Evolutionary conservation across 306 rosid species (phyloP).

Genomic region (Trifolium subterraneum): DNA sequence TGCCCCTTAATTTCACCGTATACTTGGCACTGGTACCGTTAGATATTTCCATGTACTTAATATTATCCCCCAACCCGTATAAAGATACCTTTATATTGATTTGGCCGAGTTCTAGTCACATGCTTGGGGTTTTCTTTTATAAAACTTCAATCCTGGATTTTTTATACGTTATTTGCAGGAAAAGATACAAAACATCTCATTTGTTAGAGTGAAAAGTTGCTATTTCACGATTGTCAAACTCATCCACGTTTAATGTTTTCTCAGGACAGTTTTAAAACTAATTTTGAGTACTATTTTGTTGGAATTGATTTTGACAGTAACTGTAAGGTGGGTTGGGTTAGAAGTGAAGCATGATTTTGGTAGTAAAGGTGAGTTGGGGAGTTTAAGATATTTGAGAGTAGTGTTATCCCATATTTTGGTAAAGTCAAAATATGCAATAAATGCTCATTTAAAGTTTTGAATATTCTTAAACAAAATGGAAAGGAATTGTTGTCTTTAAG

Average conservation of each 20-base stretch:
- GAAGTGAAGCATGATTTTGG: neutral
- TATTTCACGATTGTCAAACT: too few relatives aligned
- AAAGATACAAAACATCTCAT: slow-evolving; percentile 1
- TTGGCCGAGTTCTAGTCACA: slow-evolving; percentile 23
- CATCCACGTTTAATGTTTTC: neutral
- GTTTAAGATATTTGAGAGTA: neutral
- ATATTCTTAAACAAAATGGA: too few relatives aligned
- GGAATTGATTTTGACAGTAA: neutral
- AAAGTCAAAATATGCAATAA: too few relatives aligned
- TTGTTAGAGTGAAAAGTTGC: neutral
- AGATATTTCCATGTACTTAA: slow-evolving; percentile 25
- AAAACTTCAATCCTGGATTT: slow-evolving; percentile 21
- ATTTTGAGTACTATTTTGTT: neutral
- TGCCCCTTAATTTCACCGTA: slow-evolving; percentile 29
- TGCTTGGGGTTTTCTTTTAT: slow-evolving; percentile 16
- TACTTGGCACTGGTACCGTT: slow-evolving; percentile 23
- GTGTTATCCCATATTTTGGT: too few relatives aligned
- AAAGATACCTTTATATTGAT: slow-evolving; percentile 15
- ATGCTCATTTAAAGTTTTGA: too few relatives aligned
- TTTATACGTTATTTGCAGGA: neutral
- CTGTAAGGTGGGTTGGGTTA: too few relatives aligned
- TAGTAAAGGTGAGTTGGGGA: neutral
- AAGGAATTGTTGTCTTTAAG: too few relatives aligned
- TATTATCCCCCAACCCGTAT: slow-evolving; percentile 20
- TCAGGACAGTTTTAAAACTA: neutral